Base-by-base conservation (phyloP, 1,284 basidiomycete species). In the Puccinia triticina region DNA sequence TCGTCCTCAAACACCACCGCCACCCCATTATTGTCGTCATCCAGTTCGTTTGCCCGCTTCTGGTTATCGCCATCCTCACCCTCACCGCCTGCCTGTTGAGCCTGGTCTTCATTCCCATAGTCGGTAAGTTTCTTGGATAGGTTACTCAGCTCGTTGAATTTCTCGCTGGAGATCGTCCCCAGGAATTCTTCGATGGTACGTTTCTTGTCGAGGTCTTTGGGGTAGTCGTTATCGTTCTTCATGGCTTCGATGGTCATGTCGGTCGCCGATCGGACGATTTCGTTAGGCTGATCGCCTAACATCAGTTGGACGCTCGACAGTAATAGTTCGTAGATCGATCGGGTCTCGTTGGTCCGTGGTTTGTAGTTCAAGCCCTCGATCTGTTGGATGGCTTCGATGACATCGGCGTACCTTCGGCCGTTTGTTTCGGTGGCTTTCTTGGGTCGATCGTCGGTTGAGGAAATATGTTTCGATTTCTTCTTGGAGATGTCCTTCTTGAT, bases 151-250 rank as follows among this genome's bases (percentile, higher is more conserved):
- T 96, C 93, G 21, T 92, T 91, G 87, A 98, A 99, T 3, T 89
- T 87, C 84, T 98, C 96, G 85, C 90, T 91, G 16, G 90, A 88
- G 16, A 97, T 86, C 2, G 83, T 81, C 0, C 93, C 91, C 3
- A 96, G 86, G 73, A 98, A 90, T 18, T 92, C 91, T 87, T 98
- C 93, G 43, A 96, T 91, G 86, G 98, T 95, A 88, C 92, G 94
- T 88, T 98, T 97, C 90, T 96, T 96, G 90, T 99, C 97, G 85
- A 98, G 94, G 87, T 99, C 96, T 88, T 96, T 97, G 88, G 96
- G 87, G 83, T 90, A 89, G 18, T 82, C 73, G 53, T 82, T 77
- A 84, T 97, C 95, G 85, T 92, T 93, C 88, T 98, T 99, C 85
- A 99, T 90, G 4, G 91, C 91, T 88, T 97, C 95, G 74, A 99